Evolutionary conservation across 352 stramenopile genomes (phyloP).

Genomic region (Phytopythium chamaehyphon): DNA sequence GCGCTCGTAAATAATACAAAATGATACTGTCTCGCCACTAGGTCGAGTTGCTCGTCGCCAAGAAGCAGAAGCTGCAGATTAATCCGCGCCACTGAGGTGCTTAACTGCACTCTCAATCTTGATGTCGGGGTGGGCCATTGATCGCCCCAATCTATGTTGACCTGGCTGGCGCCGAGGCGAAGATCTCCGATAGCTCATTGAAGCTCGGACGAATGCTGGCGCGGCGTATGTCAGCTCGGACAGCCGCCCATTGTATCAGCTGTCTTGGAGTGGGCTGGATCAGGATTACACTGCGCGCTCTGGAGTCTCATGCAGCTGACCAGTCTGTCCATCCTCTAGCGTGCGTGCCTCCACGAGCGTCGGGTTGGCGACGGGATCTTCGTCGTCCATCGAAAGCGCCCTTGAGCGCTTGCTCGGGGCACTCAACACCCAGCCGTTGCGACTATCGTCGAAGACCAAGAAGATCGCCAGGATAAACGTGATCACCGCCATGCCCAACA

Average conservation of each 20-base stretch:
- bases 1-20: slow-evolving; percentile 3
- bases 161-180: background rate
- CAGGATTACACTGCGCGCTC: slow-evolving; percentile 1
- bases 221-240: too few relatives aligned
- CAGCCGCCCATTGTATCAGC: background rate
- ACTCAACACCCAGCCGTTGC: slow-evolving; percentile 52
- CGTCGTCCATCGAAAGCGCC: slow-evolving; percentile 58
- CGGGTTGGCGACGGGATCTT: slow-evolving; percentile 37
- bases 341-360: slow-evolving; percentile 32
- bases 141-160: background rate
- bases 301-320: background rate
- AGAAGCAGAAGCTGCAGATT: too few relatives aligned
- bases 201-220: too few relatives aligned
- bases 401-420: slow-evolving; percentile 43
- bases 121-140: background rate
- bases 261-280: background rate
- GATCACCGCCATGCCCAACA: slow-evolving; percentile 64
- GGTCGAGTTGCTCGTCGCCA: background rate
- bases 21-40: background rate
- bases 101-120: too few relatives aligned
- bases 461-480: slow-evolving; percentile 68
- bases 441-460: slow-evolving; percentile 60
- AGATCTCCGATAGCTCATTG: too few relatives aligned
- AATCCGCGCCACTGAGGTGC: too few relatives aligned
- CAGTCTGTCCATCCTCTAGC: background rate